phyloP scores from a whole-genome alignment of 352 stramenopile genomes.

The Phytophthora podocarpi region DNA sequence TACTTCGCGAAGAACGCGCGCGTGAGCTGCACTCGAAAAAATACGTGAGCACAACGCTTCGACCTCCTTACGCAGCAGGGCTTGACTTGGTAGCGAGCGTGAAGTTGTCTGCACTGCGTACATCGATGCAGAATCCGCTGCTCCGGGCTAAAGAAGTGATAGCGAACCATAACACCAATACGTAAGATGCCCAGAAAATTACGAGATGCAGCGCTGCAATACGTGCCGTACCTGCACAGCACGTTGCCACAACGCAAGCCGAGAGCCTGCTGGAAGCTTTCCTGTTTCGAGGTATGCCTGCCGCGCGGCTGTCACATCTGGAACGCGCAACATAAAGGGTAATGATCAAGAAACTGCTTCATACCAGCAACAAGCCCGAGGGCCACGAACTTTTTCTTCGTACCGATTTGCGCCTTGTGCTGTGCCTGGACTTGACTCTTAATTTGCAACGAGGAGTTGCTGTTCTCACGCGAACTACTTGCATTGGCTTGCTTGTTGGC shows the following conservation, averaged over 20 bases:
- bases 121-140: constrained; percentile 63
- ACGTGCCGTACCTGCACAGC: constrained; percentile 41
- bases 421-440: constrained; percentile 58
- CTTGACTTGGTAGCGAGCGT: constrained; percentile 57
- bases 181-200: neutral
- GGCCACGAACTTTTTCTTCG: neutral
- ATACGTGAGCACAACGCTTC: constrained; percentile 66
- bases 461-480: constrained; percentile 56
- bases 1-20: constrained; percentile 35
- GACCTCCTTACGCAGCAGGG: constrained; percentile 67
- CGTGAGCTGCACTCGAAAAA: constrained; percentile 65
- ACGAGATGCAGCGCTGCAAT: neutral
- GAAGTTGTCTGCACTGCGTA: constrained; percentile 73
- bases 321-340: constrained; percentile 8
- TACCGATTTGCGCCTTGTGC: constrained; percentile 36
- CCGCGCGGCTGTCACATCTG: constrained; percentile 39
- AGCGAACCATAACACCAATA: neutral
- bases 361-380: neutral
- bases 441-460: constrained; percentile 61
- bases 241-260: constrained; percentile 64
- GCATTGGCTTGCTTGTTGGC: constrained; percentile 49
- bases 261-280: constrained; percentile 39
- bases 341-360: constrained; percentile 1
- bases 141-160: constrained; percentile 25
- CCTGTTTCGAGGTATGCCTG: constrained; percentile 48